Evolutionary conservation across 305 asterid species (phyloP), one percentile per base, ranked within the genome.

Genomic region (Solanum chacoense): DNA sequence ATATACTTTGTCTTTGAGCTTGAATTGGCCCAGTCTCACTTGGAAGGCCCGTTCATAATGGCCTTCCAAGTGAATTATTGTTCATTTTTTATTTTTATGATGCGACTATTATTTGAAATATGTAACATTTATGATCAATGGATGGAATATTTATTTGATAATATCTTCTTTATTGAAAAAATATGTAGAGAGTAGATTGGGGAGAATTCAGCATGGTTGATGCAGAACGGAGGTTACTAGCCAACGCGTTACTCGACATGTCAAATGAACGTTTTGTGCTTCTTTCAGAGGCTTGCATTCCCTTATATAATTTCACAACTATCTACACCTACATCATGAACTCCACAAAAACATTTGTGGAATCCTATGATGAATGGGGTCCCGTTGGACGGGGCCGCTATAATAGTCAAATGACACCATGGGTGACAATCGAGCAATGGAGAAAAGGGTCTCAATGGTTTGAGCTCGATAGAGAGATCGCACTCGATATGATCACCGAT

Each of bases 361-460:
- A 87, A 34, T 78, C 84, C 38, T 76, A 87, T 20, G 89, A 87
- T 38, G 50, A 74, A 26, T 80, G 75, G 35, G 76, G 89, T 0
- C 89, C 89, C 6, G 89, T 87, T 22, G 89, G 89, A 16, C 76
- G 85, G n/a, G 89, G 89, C 14, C 85, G 89, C 22, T 87, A 87
- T 1, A 87, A 42, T 67, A 24, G 73, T 11, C 89, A 75, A 29
- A 87, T 87, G 89, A 45, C 75, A 78, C 89, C 89, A 36, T 42
- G 55, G 74, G 73, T 87, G 37, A 75, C 71, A 6, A 34, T 87
- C 0, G 50, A 45, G 5, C 75, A 87, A 29, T 87, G 89, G 89
- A 84, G 89, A 45, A 87, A 87, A 75, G 89, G 89, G 7, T 87
- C 89, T 11, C 89, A 87, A 16, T 87, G 89, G 89, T 87, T 87